Conservation (phyloP, 345 rosid genomes). For the Eucalyptus globulus region DNA sequence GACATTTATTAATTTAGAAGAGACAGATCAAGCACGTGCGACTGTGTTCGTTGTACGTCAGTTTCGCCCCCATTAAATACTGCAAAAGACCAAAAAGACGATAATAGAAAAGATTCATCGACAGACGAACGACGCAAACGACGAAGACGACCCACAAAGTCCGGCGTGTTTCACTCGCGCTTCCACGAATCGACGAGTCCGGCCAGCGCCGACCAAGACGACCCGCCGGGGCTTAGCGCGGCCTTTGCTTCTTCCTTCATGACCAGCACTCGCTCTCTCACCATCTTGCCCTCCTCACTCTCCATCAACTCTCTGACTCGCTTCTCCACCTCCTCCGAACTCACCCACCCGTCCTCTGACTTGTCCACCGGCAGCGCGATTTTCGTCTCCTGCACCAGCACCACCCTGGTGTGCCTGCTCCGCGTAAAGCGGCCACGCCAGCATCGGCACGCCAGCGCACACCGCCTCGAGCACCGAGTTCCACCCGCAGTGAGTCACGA, state of each 20-base stretch:
- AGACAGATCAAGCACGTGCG: background rate
- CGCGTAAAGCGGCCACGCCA: conserved; percentile 28
- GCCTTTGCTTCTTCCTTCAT: conserved; percentile 4
- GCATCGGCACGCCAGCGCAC: background rate
- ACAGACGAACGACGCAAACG: background rate
- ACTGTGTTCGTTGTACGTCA: background rate
- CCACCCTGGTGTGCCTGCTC: conserved; percentile 28
- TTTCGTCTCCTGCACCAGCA: conserved; percentile 42
- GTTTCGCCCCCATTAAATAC: too few relatives aligned
- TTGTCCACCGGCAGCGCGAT: conserved; percentile 30
- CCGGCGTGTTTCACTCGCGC: background rate
- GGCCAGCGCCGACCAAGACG: conserved; percentile 16
- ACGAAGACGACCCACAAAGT: background rate
- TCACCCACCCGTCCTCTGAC: conserved; percentile 17
- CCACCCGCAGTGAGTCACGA: conserved; percentile 25
- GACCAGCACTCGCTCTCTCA: background rate
- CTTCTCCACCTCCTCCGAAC: conserved; percentile 10
- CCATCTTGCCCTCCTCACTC: background rate
- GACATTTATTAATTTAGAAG: too few relatives aligned
- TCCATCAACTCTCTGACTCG: conserved; percentile 23
- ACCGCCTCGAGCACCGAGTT: conserved; percentile 20
- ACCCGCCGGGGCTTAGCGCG: conserved; percentile 25
- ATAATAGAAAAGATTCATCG: background rate
- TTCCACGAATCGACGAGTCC: conserved; percentile 1
- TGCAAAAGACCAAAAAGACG: background rate